These are phyloP conservation scores for Botryotinia convoluta DNA, from an alignment of 2,329 filamentous ascomycete species.

Conservation along the genomic window DNA sequence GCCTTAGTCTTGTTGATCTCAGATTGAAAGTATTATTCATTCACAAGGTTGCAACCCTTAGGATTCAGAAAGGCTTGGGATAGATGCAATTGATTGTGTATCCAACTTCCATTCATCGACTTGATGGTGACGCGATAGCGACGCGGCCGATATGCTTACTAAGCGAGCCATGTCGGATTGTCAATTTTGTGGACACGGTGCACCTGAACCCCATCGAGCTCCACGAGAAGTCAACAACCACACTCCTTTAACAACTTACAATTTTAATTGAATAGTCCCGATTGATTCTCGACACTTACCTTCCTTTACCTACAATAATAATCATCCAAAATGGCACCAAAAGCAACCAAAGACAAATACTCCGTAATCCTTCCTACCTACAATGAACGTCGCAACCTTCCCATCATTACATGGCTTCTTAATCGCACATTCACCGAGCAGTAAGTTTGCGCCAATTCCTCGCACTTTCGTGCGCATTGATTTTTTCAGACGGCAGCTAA, in stretches of 20 bases:
- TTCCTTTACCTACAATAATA: constrained; percentile 12
- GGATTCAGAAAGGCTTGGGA: not conserved
- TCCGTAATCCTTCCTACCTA: constrained; percentile 97
- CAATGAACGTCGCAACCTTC: constrained; percentile 96
- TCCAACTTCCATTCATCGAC: not conserved
- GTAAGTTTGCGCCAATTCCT: constrained; percentile 50
- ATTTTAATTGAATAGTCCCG: constrained; percentile 8
- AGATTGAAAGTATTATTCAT: not conserved
- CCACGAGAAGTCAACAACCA: constrained; percentile 11
- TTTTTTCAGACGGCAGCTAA: not conserved
- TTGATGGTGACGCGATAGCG: not conserved
- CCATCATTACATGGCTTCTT: constrained; percentile 91
- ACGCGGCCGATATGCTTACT: not conserved
- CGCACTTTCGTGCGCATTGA: not conserved
- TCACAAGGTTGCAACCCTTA: not conserved
- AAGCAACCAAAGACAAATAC: constrained; percentile 69
- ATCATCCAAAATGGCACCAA: constrained; percentile 20
- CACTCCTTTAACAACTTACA: constrained; percentile 14
- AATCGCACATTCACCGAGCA: constrained; percentile 87
- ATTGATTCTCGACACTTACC: constrained; percentile 3
- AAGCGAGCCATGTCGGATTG: not conserved
- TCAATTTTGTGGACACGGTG: constrained; percentile 16
- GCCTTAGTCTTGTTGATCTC: not conserved
- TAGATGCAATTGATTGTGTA: not conserved
- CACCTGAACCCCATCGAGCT: constrained; percentile 9